A percentile compares a stretch with the other conserved stretches of the same genome.
Evolutionary conservation across 1,284 basidiomycete genomes (phyloP).

Genomic region (Tylopilus orsonianus): DNA sequence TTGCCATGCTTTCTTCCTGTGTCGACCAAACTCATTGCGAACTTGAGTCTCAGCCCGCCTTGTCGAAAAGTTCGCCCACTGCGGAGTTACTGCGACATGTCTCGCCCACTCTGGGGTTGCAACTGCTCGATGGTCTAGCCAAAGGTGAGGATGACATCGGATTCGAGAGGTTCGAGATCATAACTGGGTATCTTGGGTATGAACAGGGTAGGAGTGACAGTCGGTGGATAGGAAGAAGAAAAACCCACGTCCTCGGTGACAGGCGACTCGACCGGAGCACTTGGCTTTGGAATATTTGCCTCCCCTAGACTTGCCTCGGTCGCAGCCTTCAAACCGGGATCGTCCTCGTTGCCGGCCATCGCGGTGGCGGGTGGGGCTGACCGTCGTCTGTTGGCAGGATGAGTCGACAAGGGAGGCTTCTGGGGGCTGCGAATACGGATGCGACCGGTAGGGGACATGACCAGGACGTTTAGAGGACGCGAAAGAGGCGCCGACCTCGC

Average conservation of each 20-base stretch:
- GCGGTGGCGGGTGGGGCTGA: slow-evolving; percentile 28
- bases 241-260: slow-evolving; percentile 48
- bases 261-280: slow-evolving; percentile 67
- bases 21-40: slow-evolving; percentile 85
- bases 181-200: slow-evolving; percentile 63
- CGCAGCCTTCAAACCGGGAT: slow-evolving; percentile 90
- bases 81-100: slow-evolving; percentile 80
- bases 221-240: slow-evolving; percentile 47
- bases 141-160: slow-evolving; percentile 85
- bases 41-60: slow-evolving; percentile 82
- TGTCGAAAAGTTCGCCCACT: slow-evolving; percentile 81
- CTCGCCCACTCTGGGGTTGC: slow-evolving; percentile 73
- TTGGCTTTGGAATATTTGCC: slow-evolving; percentile 74
- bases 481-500: slow-evolving; percentile 62
- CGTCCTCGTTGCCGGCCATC: slow-evolving; percentile 75
- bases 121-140: slow-evolving; percentile 87
- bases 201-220: slow-evolving; percentile 38
- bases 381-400: slow-evolving; percentile 34
- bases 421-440: slow-evolving; percentile 59
- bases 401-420: slow-evolving; percentile 73
- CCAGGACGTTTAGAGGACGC: slow-evolving; percentile 54
- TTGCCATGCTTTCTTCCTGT: slow-evolving; percentile 82
- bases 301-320: slow-evolving; percentile 95
- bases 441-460: slow-evolving; percentile 66
- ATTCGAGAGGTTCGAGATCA: slow-evolving; percentile 78